Evolutionary conservation across 805 yeast species (phyloP).

Genomic region (Cyberlindnera sargentensis): DNA sequence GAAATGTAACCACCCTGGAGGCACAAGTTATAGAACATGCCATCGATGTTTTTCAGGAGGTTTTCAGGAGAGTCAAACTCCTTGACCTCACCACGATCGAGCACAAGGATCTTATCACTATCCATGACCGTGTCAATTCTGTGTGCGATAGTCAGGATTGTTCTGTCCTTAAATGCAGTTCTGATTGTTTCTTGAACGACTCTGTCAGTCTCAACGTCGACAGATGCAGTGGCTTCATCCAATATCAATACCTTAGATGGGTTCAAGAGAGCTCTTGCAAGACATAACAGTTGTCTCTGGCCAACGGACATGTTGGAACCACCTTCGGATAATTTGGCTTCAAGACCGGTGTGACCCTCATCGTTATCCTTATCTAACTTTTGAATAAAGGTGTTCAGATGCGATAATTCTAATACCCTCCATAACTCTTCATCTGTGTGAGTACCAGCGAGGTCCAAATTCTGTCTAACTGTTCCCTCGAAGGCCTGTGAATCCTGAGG

Average conservation of each 20-base stretch:
- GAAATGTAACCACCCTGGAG: conserved; percentile 37
- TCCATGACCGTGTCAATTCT: conserved; percentile 78
- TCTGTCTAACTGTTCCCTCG: conserved; percentile 79
- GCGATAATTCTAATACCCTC: conserved; percentile 73
- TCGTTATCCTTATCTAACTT: conserved; percentile 46
- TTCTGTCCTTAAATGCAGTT: conserved; percentile 64
- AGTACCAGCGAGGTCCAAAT: conserved; percentile 72
- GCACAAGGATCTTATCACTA: conserved; percentile 67
- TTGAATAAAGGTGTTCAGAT: conserved; percentile 59
- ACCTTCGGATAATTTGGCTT: conserved; percentile 54
- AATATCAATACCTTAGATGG: conserved; percentile 57
- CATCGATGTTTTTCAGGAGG: conserved; percentile 55
- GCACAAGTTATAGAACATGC: conserved; percentile 65
- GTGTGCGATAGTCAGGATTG: conserved; percentile 81
- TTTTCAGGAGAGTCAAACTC: conserved; percentile 71
- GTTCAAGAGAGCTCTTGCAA: conserved; percentile 69
- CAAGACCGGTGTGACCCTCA: conserved; percentile 43
- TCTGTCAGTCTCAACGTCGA: conserved; percentile 78
- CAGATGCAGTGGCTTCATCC: conserved; percentile 89
- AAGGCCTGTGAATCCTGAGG: conserved; percentile 94
- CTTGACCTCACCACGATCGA: conserved; percentile 67
- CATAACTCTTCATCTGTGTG: conserved; percentile 76
- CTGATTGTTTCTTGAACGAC: conserved; percentile 74
- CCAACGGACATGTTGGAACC: conserved; percentile 72
- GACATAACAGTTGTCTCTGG: conserved; percentile 74